Evolutionary conservation across 2,329 filamentous ascomycete species (phyloP).

Genomic region (Seiridium cupressi): DNA sequence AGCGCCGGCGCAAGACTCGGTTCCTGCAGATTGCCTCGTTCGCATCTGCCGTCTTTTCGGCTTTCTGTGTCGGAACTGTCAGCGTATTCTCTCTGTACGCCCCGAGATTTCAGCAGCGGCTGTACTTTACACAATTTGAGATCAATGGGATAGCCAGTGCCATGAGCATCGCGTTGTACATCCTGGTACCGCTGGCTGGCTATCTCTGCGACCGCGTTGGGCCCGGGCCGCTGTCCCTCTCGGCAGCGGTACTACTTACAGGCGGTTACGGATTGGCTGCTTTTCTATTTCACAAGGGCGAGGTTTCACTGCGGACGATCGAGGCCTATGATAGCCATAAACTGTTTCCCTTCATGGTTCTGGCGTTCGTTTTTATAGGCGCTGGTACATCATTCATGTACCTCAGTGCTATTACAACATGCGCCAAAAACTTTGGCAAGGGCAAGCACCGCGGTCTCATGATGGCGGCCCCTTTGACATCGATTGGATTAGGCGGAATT

Average conservation of each 20-base stretch:
- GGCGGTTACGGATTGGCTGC: constrained; percentile 82
- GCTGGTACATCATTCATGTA: constrained; percentile 87
- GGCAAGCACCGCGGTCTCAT: constrained; percentile 86
- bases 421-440: constrained; percentile 95
- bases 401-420: constrained; percentile 85
- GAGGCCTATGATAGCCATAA: constrained; percentile 49
- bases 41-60: constrained; percentile 50
- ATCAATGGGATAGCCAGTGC: constrained; percentile 87
- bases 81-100: constrained; percentile 94
- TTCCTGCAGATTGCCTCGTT: constrained; percentile 47
- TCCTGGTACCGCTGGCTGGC: constrained; percentile 86
- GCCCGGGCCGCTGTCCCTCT: constrained; percentile 71
- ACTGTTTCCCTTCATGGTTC: constrained; percentile 80
- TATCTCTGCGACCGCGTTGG: constrained; percentile 89
- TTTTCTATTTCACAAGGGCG: constrained; percentile 60
- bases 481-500: constrained; percentile 92
- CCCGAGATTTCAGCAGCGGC: constrained; percentile 79
- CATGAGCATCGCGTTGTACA: constrained; percentile 84
- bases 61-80: constrained; percentile 85
- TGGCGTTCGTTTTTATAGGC: constrained; percentile 81
- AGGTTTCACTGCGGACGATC: constrained; percentile 28
- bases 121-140: constrained; percentile 87
- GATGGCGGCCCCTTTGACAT: constrained; percentile 84
- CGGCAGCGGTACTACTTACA: constrained; percentile 74
- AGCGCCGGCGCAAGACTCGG: constrained; percentile 20